Percentiles rank a stretch among this genome's conserved stretches.
phyloP scores from a whole-genome alignment of 2,329 filamentous ascomycete species.

The Aspergillus nomiae region DNA sequence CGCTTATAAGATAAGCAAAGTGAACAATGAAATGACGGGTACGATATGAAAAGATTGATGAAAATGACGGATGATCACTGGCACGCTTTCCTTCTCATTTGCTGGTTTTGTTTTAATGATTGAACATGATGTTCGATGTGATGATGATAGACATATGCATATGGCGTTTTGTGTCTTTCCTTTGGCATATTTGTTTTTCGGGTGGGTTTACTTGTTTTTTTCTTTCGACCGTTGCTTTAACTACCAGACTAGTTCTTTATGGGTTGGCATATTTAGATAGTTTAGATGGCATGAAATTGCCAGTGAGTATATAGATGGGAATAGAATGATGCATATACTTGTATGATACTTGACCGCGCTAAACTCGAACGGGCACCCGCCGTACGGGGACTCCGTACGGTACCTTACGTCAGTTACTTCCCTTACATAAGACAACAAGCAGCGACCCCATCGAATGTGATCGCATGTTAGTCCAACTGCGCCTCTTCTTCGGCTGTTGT shows the following conservation, averaged over 20 bases:
- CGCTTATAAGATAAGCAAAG: not conserved
- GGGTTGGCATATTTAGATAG: not conserved
- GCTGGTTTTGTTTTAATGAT: not conserved
- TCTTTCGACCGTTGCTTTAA: not conserved
- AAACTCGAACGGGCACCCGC: not conserved
- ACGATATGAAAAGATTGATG: not conserved
- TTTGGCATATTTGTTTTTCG: not conserved
- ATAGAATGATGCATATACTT: not conserved
- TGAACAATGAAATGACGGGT: not conserved
- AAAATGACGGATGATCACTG: not conserved
- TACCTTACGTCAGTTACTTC: constrained; percentile 1
- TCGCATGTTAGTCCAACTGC: constrained; percentile 1
- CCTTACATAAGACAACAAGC: constrained; percentile 1
- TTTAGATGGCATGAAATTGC: not conserved
- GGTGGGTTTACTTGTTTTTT: not conserved
- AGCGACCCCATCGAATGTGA: not conserved
- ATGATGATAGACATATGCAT: constrained; percentile 4
- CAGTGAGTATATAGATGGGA: not conserved
- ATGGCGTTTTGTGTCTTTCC: constrained; percentile 7
- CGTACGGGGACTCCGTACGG: not conserved
- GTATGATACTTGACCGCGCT: not conserved
- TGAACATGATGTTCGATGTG: not conserved
- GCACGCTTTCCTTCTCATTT: not conserved
- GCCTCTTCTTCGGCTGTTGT: constrained; percentile 4
- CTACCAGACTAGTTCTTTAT: not conserved